These are phyloP conservation scores for Colletotrichum horii DNA, from an alignment of 2,329 filamentous ascomycete genomes.

Conservation along the genomic window DNA sequence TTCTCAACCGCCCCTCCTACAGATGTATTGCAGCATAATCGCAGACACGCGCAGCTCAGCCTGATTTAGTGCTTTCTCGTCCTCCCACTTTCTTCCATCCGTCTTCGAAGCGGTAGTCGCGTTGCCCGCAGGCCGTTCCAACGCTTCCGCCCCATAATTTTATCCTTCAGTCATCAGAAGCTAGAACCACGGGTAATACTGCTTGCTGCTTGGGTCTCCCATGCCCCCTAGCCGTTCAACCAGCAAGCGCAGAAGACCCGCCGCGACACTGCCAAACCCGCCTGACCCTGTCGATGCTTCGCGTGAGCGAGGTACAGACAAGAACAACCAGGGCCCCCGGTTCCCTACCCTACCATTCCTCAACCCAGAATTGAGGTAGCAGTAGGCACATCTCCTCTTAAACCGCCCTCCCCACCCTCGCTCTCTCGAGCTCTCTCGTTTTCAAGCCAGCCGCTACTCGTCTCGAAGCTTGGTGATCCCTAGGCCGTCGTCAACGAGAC, in stretches of 20 bases:
- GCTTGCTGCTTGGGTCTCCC: neutral
- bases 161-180: neutral
- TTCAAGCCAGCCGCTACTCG: slow-evolving; percentile 24
- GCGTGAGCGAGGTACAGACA: slow-evolving; percentile 16
- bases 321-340: slow-evolving; percentile 18
- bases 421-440: slow-evolving; percentile 19
- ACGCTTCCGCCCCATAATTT: slow-evolving; percentile 13
- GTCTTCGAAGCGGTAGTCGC: slow-evolving; percentile 1
- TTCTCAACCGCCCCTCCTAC: slow-evolving; percentile 17
- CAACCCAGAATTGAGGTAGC: slow-evolving; percentile 11
- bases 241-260: slow-evolving; percentile 10
- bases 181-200: neutral
- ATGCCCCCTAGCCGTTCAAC: neutral
- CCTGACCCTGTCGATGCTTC: slow-evolving; percentile 15
- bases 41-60: slow-evolving; percentile 13
- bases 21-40: slow-evolving; percentile 9
- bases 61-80: neutral
- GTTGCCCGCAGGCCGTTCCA: slow-evolving; percentile 1
- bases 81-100: neutral
- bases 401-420: slow-evolving; percentile 34
- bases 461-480: slow-evolving; percentile 27
- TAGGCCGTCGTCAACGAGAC: slow-evolving; percentile 25
- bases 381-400: slow-evolving; percentile 33
- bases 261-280: neutral
- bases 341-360: slow-evolving; percentile 7